Conservation (phyloP, 1,284 basidiomycete species). For the Coriolopsis trogii region DNA sequence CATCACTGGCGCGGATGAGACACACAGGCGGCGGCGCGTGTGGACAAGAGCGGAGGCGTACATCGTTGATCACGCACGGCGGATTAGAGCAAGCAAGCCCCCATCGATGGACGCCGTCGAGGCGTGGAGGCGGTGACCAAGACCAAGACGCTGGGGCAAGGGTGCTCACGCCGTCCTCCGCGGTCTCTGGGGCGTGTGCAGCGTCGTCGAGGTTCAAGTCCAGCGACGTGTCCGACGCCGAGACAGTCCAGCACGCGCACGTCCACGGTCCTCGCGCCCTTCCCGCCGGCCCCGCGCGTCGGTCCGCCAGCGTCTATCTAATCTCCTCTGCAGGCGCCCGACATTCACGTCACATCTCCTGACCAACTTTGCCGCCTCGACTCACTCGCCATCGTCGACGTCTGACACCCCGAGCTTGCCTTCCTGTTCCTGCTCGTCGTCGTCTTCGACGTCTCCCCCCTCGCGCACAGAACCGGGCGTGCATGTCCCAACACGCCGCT, state of each 20-base stretch:
- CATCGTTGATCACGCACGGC: conserved; percentile 14
- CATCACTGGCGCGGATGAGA: too few relatives aligned
- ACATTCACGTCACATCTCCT: conserved; percentile 9
- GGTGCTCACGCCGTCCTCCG: too few relatives aligned
- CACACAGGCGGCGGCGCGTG: too few relatives aligned
- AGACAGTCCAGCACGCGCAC: too few relatives aligned
- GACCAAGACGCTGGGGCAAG: too few relatives aligned
- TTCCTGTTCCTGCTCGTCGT: conserved; percentile 2
- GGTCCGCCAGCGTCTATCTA: conserved; percentile 14
- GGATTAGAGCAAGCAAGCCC: conserved; percentile 6
- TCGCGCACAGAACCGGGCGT: conserved; percentile 6
- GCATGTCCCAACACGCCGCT: conserved; percentile 20
- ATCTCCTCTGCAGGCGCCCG: conserved; percentile 7
- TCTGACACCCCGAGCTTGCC: background rate
- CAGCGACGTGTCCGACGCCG: too few relatives aligned
- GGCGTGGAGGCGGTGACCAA: background rate
- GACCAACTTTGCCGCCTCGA: too few relatives aligned
- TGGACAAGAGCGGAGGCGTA: too few relatives aligned
- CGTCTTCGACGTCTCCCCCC: conserved; percentile 10
- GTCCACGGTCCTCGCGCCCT: too few relatives aligned
- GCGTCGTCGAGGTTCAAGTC: background rate
- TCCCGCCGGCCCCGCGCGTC: too few relatives aligned
- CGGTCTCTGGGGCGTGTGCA: background rate
- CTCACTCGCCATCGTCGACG: too few relatives aligned
- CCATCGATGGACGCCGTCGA: conserved; percentile 20